Conservation (phyloP, 2,329 filamentous ascomycete genomes). For the Aspergillus neoniger region DNA sequence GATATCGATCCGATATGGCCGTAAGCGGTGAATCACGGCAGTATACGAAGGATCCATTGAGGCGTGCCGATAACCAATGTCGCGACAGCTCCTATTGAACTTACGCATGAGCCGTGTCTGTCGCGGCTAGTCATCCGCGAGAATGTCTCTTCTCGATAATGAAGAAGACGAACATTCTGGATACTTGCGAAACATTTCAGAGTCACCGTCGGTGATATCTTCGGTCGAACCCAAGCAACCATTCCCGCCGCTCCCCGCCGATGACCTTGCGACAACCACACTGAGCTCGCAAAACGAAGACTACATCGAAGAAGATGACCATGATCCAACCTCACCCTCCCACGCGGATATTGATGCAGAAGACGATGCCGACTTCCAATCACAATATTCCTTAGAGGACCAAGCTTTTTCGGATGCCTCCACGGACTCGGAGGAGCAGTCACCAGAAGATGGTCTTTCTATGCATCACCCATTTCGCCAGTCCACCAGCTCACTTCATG, state of each 20-base stretch:
- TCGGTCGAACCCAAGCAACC: conserved; percentile 37
- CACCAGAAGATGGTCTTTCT: conserved; percentile 31
- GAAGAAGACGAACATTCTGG: conserved; percentile 6
- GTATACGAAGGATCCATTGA: background rate
- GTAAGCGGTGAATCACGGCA: background rate
- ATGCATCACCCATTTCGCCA: conserved; percentile 44
- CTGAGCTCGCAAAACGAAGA: conserved; percentile 15
- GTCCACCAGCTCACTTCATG: conserved; percentile 44
- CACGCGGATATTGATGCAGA: conserved; percentile 33
- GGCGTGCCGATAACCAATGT: background rate
- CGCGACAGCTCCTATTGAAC: background rate
- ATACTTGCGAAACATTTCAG: conserved; percentile 11
- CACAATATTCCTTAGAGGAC: conserved; percentile 47
- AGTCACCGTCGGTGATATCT: conserved; percentile 11
- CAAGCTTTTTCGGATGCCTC: conserved; percentile 40
- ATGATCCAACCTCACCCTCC: conserved; percentile 30
- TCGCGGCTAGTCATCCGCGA: background rate
- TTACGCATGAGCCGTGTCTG: background rate
- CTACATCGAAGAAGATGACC: conserved; percentile 31
- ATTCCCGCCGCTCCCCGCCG: conserved; percentile 33
- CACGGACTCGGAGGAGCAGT: conserved; percentile 36
- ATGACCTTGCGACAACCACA: conserved; percentile 24
- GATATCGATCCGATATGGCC: background rate
- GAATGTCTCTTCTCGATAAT: conserved; percentile 17
- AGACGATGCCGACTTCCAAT: conserved; percentile 48